phyloP scores from a whole-genome alignment of 2,329 filamentous ascomycete species.

The Colletotrichum phormii region DNA sequence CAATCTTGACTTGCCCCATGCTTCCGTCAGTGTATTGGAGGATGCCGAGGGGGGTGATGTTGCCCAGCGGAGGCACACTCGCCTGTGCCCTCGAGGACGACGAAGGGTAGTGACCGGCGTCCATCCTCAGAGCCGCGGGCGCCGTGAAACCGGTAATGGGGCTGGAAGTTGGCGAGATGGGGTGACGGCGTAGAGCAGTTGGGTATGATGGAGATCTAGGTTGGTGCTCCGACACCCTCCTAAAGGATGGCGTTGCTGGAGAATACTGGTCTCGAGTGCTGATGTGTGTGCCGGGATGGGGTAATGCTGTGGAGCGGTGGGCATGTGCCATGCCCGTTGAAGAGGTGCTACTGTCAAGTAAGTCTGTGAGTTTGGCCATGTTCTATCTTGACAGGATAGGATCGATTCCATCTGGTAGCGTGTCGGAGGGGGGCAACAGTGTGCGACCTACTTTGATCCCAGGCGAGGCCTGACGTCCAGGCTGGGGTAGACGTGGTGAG shows the following conservation, averaged over 20 bases:
- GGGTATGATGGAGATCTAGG: slow-evolving; percentile 65
- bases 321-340: slow-evolving; percentile 69
- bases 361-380: slow-evolving; percentile 47
- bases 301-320: slow-evolving; percentile 64
- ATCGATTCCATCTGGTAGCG: slow-evolving; percentile 23
- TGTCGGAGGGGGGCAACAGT: slow-evolving; percentile 22
- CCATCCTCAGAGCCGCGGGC: slow-evolving; percentile 32
- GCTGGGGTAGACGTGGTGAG: slow-evolving; percentile 58
- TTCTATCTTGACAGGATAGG: slow-evolving; percentile 31
- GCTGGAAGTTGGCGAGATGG: slow-evolving; percentile 65
- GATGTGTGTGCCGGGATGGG: slow-evolving; percentile 61
- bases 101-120: slow-evolving; percentile 47
- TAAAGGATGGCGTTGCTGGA: slow-evolving; percentile 61
- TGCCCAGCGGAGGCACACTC: slow-evolving; percentile 65
- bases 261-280: slow-evolving; percentile 66
- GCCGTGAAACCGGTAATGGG: slow-evolving; percentile 45
- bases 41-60: slow-evolving; percentile 66
- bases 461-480: slow-evolving; percentile 67
- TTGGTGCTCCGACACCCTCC: slow-evolving; percentile 61
- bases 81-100: slow-evolving; percentile 49
- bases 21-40: slow-evolving; percentile 69
- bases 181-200: slow-evolving; percentile 59
- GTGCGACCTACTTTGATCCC: slow-evolving; percentile 64
- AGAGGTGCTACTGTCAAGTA: slow-evolving; percentile 57
- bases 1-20: slow-evolving; percentile 69